Percentiles rank a stretch among this genome's conserved stretches.
Evolutionary conservation across 2,329 filamentous ascomycete species (phyloP).

Genomic region (Penicillium sp.): DNA sequence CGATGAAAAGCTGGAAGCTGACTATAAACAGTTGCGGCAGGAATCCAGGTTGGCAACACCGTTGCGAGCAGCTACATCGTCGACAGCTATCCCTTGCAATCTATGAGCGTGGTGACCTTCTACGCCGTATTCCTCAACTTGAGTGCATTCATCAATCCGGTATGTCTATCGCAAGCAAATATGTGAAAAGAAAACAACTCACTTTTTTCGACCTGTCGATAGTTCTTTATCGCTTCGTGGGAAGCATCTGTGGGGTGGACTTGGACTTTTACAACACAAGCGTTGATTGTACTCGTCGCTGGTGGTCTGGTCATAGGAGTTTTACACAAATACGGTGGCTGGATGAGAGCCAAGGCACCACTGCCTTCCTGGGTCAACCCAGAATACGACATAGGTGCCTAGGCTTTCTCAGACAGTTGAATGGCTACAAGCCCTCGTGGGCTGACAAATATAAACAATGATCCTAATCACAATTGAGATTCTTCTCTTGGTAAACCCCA

Average conservation of each 20-base stretch:
- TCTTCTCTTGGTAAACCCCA: too few relatives aligned
- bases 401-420: too few relatives aligned
- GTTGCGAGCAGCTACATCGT: constrained; percentile 54
- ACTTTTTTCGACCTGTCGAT: neutral
- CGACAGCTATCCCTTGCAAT: constrained; percentile 56
- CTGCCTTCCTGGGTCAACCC: constrained; percentile 49
- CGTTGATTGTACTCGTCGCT: constrained; percentile 45
- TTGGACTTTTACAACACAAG: constrained; percentile 53
- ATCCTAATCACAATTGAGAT: too few relatives aligned
- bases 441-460: too few relatives aligned
- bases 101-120: constrained; percentile 55
- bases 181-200: neutral
- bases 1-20: too few relatives aligned
- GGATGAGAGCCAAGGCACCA: constrained; percentile 37
- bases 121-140: constrained; percentile 55
- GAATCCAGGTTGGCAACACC: constrained; percentile 58
- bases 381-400: constrained; percentile 36
- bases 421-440: too few relatives aligned
- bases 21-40: constrained; percentile 56
- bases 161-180: constrained; percentile 18
- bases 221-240: constrained; percentile 55
- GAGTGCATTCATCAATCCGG: constrained; percentile 48
- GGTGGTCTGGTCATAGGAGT: constrained; percentile 39
- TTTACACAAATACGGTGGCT: constrained; percentile 44
- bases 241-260: constrained; percentile 47